Evolutionary conservation across 176 grass and related monocot genomes (phyloP), one percentile per base, ranked within the genome.

Genomic region (Musa beccarii): DNA sequence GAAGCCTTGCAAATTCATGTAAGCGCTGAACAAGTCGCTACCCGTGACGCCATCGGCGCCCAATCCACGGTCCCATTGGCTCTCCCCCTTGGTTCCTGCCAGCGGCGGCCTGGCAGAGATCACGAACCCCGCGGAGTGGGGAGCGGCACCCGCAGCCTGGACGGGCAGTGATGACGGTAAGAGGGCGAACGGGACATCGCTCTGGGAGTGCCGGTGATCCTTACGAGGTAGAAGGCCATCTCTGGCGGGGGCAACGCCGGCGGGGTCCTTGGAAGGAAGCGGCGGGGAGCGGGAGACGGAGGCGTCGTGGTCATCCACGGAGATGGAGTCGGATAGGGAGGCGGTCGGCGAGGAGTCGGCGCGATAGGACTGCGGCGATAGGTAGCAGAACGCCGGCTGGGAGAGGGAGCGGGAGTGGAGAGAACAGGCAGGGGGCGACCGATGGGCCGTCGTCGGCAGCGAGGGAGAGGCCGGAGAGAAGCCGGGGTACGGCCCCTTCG

Each of bases 11-110:
- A 99, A 79, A 83, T 92, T 88, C 90, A 99, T 81, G 70, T 92
- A 99, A 49, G 91, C 86, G 64, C 88, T 88, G 85, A 99, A 79
- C 66, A 99, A 82, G 56, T 99, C 91, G 34, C 95, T 89, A 10
- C 82, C 83, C n/a, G 51, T 10, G 53, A 25, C 72, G 59, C 75
- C 84, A n/a, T 82, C 76, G 19, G 61, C 17, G 53, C 53, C 34
- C 49, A 66, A 22, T 1, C n/a, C 59, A 2, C 20, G 0, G 21
- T 53, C 59, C 49, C 62, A 64, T 15, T 11, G 13, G 53, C 6
- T 9, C 52, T 53, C 70, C 51, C 50, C 21, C 70, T 71, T 74
- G 77, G 7, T 20, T 53, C 76, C 20, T 68, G 8, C 11, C 12
- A 0, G 5, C 28, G 12, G 52, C 59, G 24, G 80, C 74, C 72